Percentiles rank a stretch among this genome's conserved stretches.
These are phyloP conservation scores for Ciborinia camelliae DNA, from an alignment of 2,329 filamentous ascomycete genomes.

Conservation along the genomic window DNA sequence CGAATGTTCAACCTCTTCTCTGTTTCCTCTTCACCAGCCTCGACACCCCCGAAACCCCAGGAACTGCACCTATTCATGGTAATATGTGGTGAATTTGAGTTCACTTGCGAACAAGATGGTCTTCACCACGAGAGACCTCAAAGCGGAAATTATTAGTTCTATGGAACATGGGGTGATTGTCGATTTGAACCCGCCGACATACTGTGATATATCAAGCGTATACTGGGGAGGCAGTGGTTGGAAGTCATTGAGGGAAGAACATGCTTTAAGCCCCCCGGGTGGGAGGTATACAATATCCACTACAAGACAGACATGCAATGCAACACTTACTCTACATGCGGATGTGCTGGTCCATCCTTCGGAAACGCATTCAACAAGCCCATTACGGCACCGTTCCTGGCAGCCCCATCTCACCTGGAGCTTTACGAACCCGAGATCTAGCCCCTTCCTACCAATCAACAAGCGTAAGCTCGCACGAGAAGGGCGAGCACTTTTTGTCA, in stretches of 20 bases:
- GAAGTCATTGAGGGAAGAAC: neutral
- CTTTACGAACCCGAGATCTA: neutral
- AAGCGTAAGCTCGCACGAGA: neutral
- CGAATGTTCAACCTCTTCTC: no score
- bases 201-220: no score
- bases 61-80: no score
- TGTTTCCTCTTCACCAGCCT: no score
- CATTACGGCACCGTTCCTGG: neutral
- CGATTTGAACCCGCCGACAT: neutral
- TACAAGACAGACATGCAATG: neutral
- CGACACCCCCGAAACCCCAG: no score
- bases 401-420: neutral
- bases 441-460: neutral
- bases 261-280: no score
- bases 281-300: neutral
- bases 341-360: neutral
- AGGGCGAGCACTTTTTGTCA: neutral
- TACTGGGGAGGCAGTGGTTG: no score
- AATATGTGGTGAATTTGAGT: slow-evolving; percentile 43
- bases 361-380: neutral
- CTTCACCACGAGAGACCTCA: slow-evolving; percentile 58
- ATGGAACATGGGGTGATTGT: neutral
- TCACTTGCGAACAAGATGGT: slow-evolving; percentile 32
- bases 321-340: neutral
- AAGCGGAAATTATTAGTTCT: slow-evolving; percentile 84